Conservation (phyloP, 2,329 filamentous ascomycete genomes). For the Fonsecaea erecta region DNA sequence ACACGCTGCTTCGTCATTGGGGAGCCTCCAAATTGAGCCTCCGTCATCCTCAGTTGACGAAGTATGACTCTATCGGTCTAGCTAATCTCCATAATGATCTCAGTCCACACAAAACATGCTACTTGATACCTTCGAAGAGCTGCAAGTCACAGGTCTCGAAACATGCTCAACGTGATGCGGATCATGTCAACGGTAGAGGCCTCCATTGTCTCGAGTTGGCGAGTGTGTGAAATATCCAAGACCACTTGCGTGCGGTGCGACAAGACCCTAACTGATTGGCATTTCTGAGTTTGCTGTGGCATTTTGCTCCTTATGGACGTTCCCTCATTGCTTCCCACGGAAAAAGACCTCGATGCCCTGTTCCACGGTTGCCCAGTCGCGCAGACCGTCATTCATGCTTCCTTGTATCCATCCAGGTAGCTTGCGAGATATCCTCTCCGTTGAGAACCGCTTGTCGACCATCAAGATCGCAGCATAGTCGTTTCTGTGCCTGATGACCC, state of each 20-base stretch:
- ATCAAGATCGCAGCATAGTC: slow-evolving; percentile 93
- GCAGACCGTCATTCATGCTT: slow-evolving; percentile 63
- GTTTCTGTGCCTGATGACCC: slow-evolving; percentile 82
- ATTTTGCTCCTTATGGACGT: not conserved
- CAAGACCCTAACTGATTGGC: not conserved
- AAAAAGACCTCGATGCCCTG: slow-evolving; percentile 64
- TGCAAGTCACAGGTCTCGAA: not conserved
- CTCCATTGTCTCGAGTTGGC: not conserved
- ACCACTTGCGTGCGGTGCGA: not conserved
- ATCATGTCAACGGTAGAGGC: not conserved
- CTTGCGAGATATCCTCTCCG: slow-evolving; percentile 73
- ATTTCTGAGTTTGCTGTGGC: too few relatives aligned
- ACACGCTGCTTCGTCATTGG: not conserved
- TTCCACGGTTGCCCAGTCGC: slow-evolving; percentile 64
- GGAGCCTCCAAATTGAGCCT: slow-evolving; percentile 3
- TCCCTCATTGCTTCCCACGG: slow-evolving; percentile 19
- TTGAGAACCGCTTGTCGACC: slow-evolving; percentile 79
- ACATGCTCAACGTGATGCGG: not conserved
- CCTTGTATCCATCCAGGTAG: slow-evolving; percentile 86
- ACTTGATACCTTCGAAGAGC: not conserved
- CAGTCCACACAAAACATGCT: not conserved
- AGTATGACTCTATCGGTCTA: not conserved
- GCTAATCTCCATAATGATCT: not conserved
- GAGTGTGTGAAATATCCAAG: not conserved
- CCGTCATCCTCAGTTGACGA: not conserved